phyloP scores from a whole-genome alignment of 179 eudicot genomes.

The Drosera spatulata region DNA sequence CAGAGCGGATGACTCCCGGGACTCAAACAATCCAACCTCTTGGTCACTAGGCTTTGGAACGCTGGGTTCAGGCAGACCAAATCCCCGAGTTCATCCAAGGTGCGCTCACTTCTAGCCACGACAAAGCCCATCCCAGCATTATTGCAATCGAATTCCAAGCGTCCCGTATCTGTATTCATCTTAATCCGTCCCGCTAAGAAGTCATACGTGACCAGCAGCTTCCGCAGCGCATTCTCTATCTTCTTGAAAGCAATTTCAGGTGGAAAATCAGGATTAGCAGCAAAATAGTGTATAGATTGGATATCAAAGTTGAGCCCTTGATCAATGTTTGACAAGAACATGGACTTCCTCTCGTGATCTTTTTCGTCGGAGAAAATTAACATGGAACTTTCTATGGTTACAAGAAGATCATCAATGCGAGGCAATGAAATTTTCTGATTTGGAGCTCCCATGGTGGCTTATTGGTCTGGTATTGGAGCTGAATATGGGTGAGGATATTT shows the following conservation, averaged over 20 bases:
- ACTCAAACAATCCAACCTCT: slow-evolving; percentile 21
- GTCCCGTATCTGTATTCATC: slow-evolving; percentile 23
- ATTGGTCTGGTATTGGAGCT: neutral
- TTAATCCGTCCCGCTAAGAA: slow-evolving; percentile 63
- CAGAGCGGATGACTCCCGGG: slow-evolving; percentile 49
- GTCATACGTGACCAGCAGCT: slow-evolving; percentile 37
- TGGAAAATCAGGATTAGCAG: slow-evolving; percentile 38
- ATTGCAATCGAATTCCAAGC: slow-evolving; percentile 55
- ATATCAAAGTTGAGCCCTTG: slow-evolving; percentile 74
- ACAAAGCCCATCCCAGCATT: slow-evolving; percentile 56
- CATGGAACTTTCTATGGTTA: slow-evolving; percentile 24
- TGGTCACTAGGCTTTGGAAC: slow-evolving; percentile 50
- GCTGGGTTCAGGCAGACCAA: slow-evolving; percentile 85
- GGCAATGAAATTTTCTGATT: slow-evolving; percentile 24
- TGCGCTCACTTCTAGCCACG: slow-evolving; percentile 45
- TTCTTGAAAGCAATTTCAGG: slow-evolving; percentile 24
- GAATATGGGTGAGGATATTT: neutral
- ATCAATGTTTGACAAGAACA: slow-evolving; percentile 83
- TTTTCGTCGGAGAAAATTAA: slow-evolving; percentile 37
- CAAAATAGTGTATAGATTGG: slow-evolving; percentile 70
- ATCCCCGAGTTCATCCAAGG: slow-evolving; percentile 60
- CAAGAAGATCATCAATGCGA: slow-evolving; percentile 45
- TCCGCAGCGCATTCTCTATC: slow-evolving; percentile 31
- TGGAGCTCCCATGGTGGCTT: slow-evolving; percentile 39
- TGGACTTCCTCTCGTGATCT: slow-evolving; percentile 19